Conservation (phyloP, 352 stramenopile genomes). For the Phytophthora melonis region DNA sequence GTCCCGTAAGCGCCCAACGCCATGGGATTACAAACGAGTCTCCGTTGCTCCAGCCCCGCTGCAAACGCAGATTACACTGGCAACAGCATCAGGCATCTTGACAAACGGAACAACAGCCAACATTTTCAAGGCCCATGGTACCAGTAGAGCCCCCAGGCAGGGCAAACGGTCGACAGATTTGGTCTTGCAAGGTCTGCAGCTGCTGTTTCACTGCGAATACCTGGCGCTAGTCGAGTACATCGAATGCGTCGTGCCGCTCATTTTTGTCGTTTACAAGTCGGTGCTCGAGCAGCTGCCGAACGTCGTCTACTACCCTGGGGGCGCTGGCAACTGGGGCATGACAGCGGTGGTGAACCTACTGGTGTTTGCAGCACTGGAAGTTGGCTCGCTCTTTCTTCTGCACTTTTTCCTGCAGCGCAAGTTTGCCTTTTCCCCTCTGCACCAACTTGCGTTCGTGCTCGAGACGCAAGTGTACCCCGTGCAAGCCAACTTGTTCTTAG, state of each 20-base stretch:
- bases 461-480: conserved; percentile 32
- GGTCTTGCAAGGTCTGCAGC: conserved; percentile 33
- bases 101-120: not conserved
- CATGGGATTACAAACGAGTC: conserved; percentile 4
- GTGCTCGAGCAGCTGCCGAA: conserved; percentile 50
- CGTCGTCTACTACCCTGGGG: conserved; percentile 39
- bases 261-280: conserved; percentile 46
- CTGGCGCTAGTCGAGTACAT: conserved; percentile 50
- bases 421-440: conserved; percentile 37
- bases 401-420: conserved; percentile 35
- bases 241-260: conserved; percentile 46
- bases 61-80: not conserved
- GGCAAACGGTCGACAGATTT: conserved; percentile 16
- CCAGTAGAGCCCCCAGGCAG: not conserved
- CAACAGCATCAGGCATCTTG: not conserved
- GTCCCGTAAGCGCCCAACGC: not conserved
- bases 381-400: conserved; percentile 45
- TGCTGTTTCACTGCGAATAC: conserved; percentile 49
- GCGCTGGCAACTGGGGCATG: conserved; percentile 13
- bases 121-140: not conserved
- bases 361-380: conserved; percentile 41
- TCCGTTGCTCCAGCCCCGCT: conserved; percentile 11
- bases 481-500: conserved; percentile 21
- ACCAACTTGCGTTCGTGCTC: conserved; percentile 51
- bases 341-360: conserved; percentile 24